Base-by-base conservation (phyloP, 2,329 filamentous ascomycete genomes). In the Chrysoporthe puriensis region DNA sequence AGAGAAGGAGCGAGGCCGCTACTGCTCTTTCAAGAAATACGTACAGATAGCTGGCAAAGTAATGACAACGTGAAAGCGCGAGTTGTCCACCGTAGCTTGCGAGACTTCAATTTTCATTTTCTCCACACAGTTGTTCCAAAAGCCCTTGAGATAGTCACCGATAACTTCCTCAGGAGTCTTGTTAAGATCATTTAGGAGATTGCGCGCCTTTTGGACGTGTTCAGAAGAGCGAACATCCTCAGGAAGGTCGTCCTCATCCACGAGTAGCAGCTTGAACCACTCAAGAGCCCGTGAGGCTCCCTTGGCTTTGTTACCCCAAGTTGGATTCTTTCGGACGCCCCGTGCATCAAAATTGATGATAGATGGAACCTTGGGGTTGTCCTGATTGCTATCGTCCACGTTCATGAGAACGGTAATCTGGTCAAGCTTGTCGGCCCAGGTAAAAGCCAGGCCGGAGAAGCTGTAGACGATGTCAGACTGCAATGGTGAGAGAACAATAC, bases 31-130 rank as follows among this genome's bases (percentile, higher is more conserved):
- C 5, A 16, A 18, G 21, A 21, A 6, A 54, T 54, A 60, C 48
- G 21, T 42, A 63, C 82, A 84, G 9, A 84, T 83, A 0, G 82
- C 82, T 0, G 82, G 82, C 0, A 84, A 48, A 0, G 82, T 84
- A 1, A 82, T 70, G 1, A 83, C 75, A 2, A 84, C 71, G 14
- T 79, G 74, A 13, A 83, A 74, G 0, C 44, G 71, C 6, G 73
- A 70, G 9, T 67, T 63, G 0, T 73, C 68, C 0, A 79, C 40
- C 0, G 77, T 67, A 0, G 68, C 59, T 0, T 67, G n/a, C 0
- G 77, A 77, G 4, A 73, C 58, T 0, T 74, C 70, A 32, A 68
- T 60, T 11, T 62, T 66, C 13, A 83, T 78, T 9, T 67, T 69
- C 0, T 73, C 62, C 0, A 75, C 61, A 2, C 67, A 68, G 42